Evolutionary conservation across 495 filamentous ascomycete genomes (phyloP).

Genomic region (Aspergillus avenaceus): DNA sequence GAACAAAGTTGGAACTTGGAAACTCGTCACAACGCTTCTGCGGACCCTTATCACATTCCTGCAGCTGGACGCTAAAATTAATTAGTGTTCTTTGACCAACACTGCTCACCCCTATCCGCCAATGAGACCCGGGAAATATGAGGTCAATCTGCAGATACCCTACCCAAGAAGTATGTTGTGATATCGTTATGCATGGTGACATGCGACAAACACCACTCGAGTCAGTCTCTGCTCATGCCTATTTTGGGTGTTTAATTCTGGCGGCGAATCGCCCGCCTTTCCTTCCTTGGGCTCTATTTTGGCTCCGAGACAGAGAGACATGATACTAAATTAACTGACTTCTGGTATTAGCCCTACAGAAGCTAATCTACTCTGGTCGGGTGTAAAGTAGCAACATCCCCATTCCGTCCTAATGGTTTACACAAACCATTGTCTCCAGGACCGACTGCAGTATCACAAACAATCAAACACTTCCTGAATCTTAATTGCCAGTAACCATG

Average conservation of each 20-base stretch:
- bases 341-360: too few relatives aligned
- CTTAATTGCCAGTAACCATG: too few relatives aligned
- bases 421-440: too few relatives aligned
- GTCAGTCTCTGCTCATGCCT: neutral
- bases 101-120: neutral
- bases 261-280: neutral
- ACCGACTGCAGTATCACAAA: too few relatives aligned
- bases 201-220: neutral
- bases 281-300: too few relatives aligned
- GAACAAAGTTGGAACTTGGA: neutral
- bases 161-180: neutral
- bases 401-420: too few relatives aligned
- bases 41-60: conserved; percentile 13
- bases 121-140: neutral
- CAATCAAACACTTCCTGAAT: too few relatives aligned
- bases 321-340: too few relatives aligned
- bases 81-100: conserved; percentile 5
- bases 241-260: neutral
- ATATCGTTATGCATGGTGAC: neutral
- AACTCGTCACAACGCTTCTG: conserved; percentile 8
- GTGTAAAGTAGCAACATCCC: too few relatives aligned
- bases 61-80: conserved; percentile 8
- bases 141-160: conserved; percentile 6
- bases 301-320: too few relatives aligned
- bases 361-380: too few relatives aligned